A percentile compares a stretch with the other conserved stretches of the same genome.
Evolutionary conservation across 1,139 yeast genomes (phyloP).

Genomic region (Lizanozyma gosingica): DNA sequence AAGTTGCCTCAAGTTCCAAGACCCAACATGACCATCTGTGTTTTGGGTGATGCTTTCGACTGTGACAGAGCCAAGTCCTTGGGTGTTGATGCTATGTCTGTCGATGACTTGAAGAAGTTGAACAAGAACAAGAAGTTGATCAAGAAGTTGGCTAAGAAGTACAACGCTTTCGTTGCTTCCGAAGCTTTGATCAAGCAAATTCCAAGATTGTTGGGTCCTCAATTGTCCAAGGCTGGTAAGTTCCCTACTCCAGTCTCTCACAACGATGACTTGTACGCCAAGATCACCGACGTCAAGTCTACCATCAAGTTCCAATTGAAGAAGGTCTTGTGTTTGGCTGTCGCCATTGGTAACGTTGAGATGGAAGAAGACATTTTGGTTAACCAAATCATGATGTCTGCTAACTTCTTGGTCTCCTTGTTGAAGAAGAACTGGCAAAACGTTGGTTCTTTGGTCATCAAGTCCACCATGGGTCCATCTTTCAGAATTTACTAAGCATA

Average conservation of each 20-base stretch:
- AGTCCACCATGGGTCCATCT: conserved; percentile 99
- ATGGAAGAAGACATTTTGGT: conserved; percentile 96
- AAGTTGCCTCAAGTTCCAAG: conserved; percentile 99
- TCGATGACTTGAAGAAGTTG: conserved; percentile 98
- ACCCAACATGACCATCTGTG: conserved; percentile 99
- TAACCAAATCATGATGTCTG: conserved; percentile 97
- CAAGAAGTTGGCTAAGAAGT: conserved; percentile 99
- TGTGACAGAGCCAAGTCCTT: conserved; percentile 99
- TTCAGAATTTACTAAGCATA: conserved; percentile 89
- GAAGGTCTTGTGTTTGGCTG: conserved; percentile 89
- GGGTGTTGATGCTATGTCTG: conserved; percentile 99
- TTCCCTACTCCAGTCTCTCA: conserved; percentile 99
- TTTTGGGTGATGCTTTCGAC: conserved; percentile 99
- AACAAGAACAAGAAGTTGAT: conserved; percentile 99
- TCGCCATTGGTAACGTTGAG: conserved; percentile 96
- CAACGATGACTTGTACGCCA: conserved; percentile 93
- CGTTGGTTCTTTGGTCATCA: conserved; percentile 98
- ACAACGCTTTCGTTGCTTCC: conserved; percentile 99
- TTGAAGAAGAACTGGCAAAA: conserved; percentile 99
- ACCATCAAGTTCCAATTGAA: conserved; percentile 99
- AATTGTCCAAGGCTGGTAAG: conserved; percentile 99
- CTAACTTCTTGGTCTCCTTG: conserved; percentile 98
- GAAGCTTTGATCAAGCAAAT: conserved; percentile 99
- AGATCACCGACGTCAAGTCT: conserved; percentile 96
- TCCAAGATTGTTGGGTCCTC: conserved; percentile 99